Percentiles rank a stretch among this genome's conserved stretches.
Evolutionary conservation across 2,329 filamentous ascomycete genomes (phyloP).

Genomic region (Colletotrichum nymphaeae): DNA sequence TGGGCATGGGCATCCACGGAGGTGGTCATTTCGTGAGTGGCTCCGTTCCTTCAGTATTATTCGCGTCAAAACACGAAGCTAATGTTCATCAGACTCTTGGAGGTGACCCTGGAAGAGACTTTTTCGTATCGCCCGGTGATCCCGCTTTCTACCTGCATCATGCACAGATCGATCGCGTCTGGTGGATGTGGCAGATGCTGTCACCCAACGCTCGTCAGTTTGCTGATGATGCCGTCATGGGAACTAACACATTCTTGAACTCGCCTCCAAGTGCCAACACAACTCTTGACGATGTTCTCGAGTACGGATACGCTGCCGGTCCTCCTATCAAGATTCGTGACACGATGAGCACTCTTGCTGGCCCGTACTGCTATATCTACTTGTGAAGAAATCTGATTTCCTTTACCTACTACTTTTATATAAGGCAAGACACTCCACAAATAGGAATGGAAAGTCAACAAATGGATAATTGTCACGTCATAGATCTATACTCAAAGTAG

Average conservation of each 20-base stretch:
- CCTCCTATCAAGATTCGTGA: conserved; percentile 37
- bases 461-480: too few relatives aligned
- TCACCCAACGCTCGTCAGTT: conserved; percentile 39
- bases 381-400: background rate
- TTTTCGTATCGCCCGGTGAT: conserved; percentile 47
- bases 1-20: conserved; percentile 41
- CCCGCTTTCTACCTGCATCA: conserved; percentile 48
- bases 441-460: too few relatives aligned
- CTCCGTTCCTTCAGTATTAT: conserved; percentile 49
- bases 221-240: conserved; percentile 37
- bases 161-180: conserved; percentile 42
- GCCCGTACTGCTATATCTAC: conserved; percentile 44
- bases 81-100: conserved; percentile 13
- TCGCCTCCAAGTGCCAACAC: conserved; percentile 38
- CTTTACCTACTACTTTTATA: too few relatives aligned
- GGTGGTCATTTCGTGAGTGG: conserved; percentile 46
- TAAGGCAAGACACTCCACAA: too few relatives aligned
- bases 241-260: conserved; percentile 41
- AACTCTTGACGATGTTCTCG: conserved; percentile 38
- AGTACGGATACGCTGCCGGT: conserved; percentile 39
- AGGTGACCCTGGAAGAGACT: conserved; percentile 54
- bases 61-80: background rate
- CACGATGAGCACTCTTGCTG: conserved; percentile 39
- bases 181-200: conserved; percentile 42
- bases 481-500: too few relatives aligned